A percentile compares a stretch with the other conserved stretches of the same genome.
These are phyloP conservation scores for Penicillium sumatraense DNA, from an alignment of 2,329 filamentous ascomycete species.

Conservation along the genomic window DNA sequence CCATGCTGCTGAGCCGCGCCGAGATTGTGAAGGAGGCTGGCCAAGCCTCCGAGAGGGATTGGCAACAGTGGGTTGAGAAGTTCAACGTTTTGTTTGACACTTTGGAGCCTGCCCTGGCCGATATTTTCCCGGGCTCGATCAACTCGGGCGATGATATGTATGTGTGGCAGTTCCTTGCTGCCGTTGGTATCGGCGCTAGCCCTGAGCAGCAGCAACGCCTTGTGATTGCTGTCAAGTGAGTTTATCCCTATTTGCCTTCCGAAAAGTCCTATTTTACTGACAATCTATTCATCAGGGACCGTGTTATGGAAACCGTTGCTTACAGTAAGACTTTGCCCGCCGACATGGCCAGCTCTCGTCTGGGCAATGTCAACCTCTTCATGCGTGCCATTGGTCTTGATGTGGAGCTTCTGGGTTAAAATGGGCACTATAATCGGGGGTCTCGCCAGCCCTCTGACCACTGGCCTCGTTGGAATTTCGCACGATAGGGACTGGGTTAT, in stretches of 20 bases:
- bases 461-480: not conserved
- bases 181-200: constrained; percentile 89
- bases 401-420: constrained; percentile 74
- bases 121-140: constrained; percentile 90
- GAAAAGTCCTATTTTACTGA: not conserved
- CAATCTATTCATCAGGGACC: constrained; percentile 59
- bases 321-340: constrained; percentile 87
- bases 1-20: constrained; percentile 90
- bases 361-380: constrained; percentile 95
- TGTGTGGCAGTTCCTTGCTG: constrained; percentile 96
- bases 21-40: constrained; percentile 88
- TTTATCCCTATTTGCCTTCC: constrained; percentile 12
- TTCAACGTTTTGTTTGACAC: constrained; percentile 88
- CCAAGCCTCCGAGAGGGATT: constrained; percentile 70
- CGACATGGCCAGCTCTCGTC: constrained; percentile 79
- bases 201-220: constrained; percentile 94
- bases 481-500: not conserved
- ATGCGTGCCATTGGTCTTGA: constrained; percentile 99
- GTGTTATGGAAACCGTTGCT: constrained; percentile 92
- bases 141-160: constrained; percentile 92
- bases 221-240: constrained; percentile 86
- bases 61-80: constrained; percentile 79
- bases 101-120: constrained; percentile 79
- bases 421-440: not conserved
- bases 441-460: not conserved